Percentiles rank a stretch among this genome's conserved stretches.
phyloP scores from a whole-genome alignment of 257 asterid genomes.

The Primulina huaijiensis region DNA sequence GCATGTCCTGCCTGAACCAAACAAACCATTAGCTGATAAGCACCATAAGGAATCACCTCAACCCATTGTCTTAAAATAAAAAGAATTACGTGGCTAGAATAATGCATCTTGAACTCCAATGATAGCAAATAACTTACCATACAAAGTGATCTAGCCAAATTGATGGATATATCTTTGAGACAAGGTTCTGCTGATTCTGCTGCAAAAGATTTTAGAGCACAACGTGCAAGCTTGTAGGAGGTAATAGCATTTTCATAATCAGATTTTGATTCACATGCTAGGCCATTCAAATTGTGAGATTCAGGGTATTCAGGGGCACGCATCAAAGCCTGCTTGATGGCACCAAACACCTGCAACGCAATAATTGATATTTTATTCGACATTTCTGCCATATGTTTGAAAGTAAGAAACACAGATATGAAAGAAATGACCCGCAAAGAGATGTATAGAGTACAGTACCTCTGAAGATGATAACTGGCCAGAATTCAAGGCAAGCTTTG shows the following conservation, averaged over 20 bases:
- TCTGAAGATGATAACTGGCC: slow-evolving; percentile 66
- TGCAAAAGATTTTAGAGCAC: slow-evolving; percentile 47
- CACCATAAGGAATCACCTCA: slow-evolving; percentile 14
- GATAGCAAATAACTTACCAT: slow-evolving; percentile 44
- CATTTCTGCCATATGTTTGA: slow-evolving; percentile 10
- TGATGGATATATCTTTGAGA: slow-evolving; percentile 56
- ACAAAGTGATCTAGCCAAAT: slow-evolving; percentile 85
- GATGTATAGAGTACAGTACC: slow-evolving; percentile 42
- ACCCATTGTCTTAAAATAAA: slow-evolving; percentile 14
- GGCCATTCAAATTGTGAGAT: slow-evolving; percentile 88
- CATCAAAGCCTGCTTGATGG: slow-evolving; percentile 81
- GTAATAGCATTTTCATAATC: slow-evolving; percentile 74
- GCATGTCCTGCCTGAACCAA: slow-evolving; percentile 73
- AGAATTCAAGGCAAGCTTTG: slow-evolving; percentile 73
- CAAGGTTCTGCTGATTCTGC: slow-evolving; percentile 44
- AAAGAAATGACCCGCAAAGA: slow-evolving; percentile 22
- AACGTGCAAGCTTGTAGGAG: slow-evolving; percentile 78
- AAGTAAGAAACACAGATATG: not conserved
- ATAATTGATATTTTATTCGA: slow-evolving; percentile 16
- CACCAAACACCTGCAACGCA: slow-evolving; percentile 69
- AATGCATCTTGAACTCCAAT: not conserved
- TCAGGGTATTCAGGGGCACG: slow-evolving; percentile 87
- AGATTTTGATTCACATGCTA: slow-evolving; percentile 78
- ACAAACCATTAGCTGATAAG: slow-evolving; percentile 20
- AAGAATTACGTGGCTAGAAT: slow-evolving; percentile 10